Evolutionary conservation across 2,329 filamentous ascomycete genomes (phyloP), one percentile per base, ranked within the genome.

Genomic region (Claviceps spartinae): DNA sequence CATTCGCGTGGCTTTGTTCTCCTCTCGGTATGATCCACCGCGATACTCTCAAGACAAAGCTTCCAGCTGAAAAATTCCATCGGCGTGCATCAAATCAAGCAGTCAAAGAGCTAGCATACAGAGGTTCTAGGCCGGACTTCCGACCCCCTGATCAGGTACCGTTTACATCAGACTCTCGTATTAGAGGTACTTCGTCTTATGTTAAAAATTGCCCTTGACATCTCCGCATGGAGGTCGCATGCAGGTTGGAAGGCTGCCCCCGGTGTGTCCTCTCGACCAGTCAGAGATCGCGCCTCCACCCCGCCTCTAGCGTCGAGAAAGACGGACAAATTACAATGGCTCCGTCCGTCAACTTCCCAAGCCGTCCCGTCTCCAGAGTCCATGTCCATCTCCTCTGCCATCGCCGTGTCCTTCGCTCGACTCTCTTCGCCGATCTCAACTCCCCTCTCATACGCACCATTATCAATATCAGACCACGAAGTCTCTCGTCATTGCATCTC

Each of bases 311-410:
- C 41, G 20, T 44, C 16, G 44, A 30, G 45, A 22, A 18, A 40
- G 18, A 41, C 47, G 37, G 47, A 41, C 47, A n/a, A n/a, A n/a
- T n/a, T n/a, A n/a, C n/a, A 16, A 48, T 37, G 26, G n/a, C 48
- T 43, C 37, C 51, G 36, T 44, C 52, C 47, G 30, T 48, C 24
- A 57, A 58, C 55, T 55, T 56, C 54, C 18, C 46, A 37, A 43
- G 8, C 49, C 49, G 26, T 37, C 30, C 41, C 48, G 24, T 44
- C 30, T 47, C n/a, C n/a, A 47, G 24, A 24, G 24, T 24, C 24
- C 24, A 24, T 47, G n/a, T 11, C 45, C 45, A 47, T 37, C n/a
- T 14, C 14, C 37, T 22, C 45, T 38, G 41, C 38, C 18, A 48
- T 41, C 43, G 24, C 47, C 49, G 48, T 51, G 2, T 26, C 22